These are phyloP conservation scores for Pseudogymnoascus sp. DNA, from an alignment of 2,329 filamentous ascomycete genomes.

Conservation along the genomic window DNA sequence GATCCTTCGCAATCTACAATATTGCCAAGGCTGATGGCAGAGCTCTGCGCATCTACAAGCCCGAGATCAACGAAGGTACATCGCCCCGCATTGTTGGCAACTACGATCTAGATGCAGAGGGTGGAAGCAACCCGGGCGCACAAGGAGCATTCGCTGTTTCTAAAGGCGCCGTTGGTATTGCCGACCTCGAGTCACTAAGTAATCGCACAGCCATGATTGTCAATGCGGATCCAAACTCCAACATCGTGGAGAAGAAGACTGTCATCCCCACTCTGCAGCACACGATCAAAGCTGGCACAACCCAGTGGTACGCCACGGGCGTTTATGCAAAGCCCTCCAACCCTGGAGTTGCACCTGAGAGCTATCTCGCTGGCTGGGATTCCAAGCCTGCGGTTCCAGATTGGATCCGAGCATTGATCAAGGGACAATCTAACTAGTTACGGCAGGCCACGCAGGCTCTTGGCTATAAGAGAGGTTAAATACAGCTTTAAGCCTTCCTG, in stretches of 20 bases:
- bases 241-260: conserved; percentile 64
- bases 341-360: conserved; percentile 41
- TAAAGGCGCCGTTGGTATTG: conserved; percentile 50
- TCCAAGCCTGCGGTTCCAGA: conserved; percentile 48
- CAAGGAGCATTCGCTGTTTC: conserved; percentile 49
- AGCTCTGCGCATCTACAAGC: conserved; percentile 42
- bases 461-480: neutral
- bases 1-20: conserved; percentile 62
- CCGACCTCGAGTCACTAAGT: conserved; percentile 36
- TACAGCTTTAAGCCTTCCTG: neutral
- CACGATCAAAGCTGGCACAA: conserved; percentile 49
- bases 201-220: conserved; percentile 51
- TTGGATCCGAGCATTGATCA: conserved; percentile 52
- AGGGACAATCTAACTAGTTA: neutral
- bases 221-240: conserved; percentile 72
- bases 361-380: conserved; percentile 55
- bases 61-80: conserved; percentile 46
- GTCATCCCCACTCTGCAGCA: conserved; percentile 62
- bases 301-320: conserved; percentile 60
- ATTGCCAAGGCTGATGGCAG: conserved; percentile 41
- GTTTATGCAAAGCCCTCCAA: conserved; percentile 62
- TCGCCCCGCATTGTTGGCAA: conserved; percentile 51
- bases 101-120: conserved; percentile 49
- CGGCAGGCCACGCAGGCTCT: neutral
- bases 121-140: conserved; percentile 43